These are phyloP conservation scores for Ananas comosus DNA, from an alignment of 176 grass and related monocot species.

Conservation along the genomic window DNA sequence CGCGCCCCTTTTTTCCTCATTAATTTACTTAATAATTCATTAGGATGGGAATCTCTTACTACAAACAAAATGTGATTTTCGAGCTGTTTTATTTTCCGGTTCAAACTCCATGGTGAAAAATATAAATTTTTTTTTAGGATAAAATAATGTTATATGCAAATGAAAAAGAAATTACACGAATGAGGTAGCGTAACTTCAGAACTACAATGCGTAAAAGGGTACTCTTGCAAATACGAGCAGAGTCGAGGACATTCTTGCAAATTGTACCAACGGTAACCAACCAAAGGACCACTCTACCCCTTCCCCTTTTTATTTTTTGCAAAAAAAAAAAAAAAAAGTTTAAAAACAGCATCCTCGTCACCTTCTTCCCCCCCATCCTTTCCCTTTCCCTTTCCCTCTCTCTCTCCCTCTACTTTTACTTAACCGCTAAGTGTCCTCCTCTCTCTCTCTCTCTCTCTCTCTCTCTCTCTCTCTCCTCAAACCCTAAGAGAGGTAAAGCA, in stretches of 20 bases:
- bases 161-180: not conserved
- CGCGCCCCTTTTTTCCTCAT: not conserved
- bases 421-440: not conserved
- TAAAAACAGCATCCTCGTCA: not conserved
- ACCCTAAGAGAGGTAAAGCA: not conserved
- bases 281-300: not conserved
- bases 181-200: not conserved
- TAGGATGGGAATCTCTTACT: too few species aligned
- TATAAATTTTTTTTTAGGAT: not conserved
- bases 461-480: not conserved
- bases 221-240: not conserved
- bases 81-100: too few species aligned
- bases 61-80: too few species aligned
- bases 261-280: slow-evolving; percentile 7
- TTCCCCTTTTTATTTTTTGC: not conserved
- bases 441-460: not conserved
- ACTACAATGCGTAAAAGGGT: not conserved
- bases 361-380: slow-evolving; percentile 35
- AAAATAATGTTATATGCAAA: not conserved
- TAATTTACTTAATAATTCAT: not conserved
- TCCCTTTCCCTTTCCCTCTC: not conserved
- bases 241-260: not conserved
- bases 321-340: too few species aligned
- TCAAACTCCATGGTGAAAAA: too few species aligned
- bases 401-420: slow-evolving; percentile 15